Evolutionary conservation across 768 basidiomycete species (phyloP).

Genomic region (Dioszegia aurantiaca): DNA sequence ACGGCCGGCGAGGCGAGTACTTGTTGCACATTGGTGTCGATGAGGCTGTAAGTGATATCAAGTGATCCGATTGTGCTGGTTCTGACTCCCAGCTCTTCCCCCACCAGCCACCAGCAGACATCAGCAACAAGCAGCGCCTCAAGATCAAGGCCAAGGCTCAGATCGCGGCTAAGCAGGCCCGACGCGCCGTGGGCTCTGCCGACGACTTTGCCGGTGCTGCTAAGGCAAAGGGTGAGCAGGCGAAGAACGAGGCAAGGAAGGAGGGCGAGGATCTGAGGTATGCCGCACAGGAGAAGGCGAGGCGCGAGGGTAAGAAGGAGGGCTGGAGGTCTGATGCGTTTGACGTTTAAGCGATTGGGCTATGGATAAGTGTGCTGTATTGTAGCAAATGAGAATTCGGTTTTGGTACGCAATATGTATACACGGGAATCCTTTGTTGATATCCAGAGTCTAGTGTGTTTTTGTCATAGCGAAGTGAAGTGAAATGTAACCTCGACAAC

Average conservation of each 20-base stretch:
- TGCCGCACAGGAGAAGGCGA: conserved; percentile 40
- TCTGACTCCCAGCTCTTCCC: conserved; percentile 45
- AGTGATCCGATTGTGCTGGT: not conserved
- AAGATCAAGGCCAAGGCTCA: conserved; percentile 45
- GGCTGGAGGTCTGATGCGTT: conserved; percentile 51
- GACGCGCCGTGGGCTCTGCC: conserved; percentile 41
- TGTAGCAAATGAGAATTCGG: not conserved
- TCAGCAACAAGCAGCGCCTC: conserved; percentile 43
- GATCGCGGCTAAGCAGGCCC: conserved; percentile 29
- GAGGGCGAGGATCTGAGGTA: conserved; percentile 43
- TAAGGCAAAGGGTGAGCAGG: conserved; percentile 40
- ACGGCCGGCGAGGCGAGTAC: conserved; percentile 53
- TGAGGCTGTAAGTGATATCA: conserved; percentile 45
- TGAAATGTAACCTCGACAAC: too few relatives aligned
- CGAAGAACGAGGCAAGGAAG: conserved; percentile 42
- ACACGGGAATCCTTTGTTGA: not conserved
- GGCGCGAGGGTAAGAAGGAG: conserved; percentile 42
- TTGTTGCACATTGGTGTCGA: conserved; percentile 54
- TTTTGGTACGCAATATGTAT: not conserved
- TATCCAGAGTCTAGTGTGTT: too few relatives aligned
- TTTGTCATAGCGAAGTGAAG: too few relatives aligned
- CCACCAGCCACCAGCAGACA: conserved; percentile 44
- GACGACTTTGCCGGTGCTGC: conserved; percentile 28
- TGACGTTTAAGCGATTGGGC: conserved; percentile 44
- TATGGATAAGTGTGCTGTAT: too few relatives aligned